These are phyloP conservation scores for Sindora glabra DNA, from an alignment of 306 rosid genomes.

Conservation along the genomic window DNA sequence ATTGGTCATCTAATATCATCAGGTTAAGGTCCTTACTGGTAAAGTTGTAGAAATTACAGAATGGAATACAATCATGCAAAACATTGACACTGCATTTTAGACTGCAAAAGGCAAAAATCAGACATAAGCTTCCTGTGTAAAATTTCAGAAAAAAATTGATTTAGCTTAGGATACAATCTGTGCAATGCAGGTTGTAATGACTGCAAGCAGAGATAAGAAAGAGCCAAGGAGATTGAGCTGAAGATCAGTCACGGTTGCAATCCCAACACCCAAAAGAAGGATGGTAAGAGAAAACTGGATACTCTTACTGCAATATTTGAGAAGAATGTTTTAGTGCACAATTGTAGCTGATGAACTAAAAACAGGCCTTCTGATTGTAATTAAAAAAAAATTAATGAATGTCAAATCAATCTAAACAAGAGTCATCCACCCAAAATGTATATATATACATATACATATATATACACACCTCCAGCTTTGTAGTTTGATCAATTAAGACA, in stretches of 20 bases:
- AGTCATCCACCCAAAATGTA: too few relatives aligned
- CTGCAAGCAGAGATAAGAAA: conserved; percentile 74
- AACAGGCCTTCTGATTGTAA: not conserved
- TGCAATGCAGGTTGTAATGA: conserved; percentile 86
- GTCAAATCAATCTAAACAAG: too few relatives aligned
- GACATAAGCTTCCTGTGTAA: not conserved
- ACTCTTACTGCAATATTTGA: conserved; percentile 27
- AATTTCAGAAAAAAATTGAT: not conserved
- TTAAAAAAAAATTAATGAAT: too few relatives aligned
- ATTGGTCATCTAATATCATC: conserved; percentile 75
- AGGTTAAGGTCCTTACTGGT: conserved; percentile 46
- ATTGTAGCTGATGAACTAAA: not conserved
- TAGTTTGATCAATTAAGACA: not conserved
- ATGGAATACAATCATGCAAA: not conserved
- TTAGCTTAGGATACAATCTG: conserved; percentile 82
- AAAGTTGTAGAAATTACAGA: not conserved
- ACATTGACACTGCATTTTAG: not conserved
- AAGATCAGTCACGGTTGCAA: conserved; percentile 89
- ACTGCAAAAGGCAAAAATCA: not conserved
- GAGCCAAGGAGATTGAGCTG: conserved; percentile 90
- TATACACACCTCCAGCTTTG: too few relatives aligned
- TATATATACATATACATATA: too few relatives aligned
- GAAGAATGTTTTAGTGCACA: conserved; percentile 7
- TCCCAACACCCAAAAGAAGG: conserved; percentile 91
- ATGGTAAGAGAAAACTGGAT: conserved; percentile 65